Percentiles rank a stretch among this genome's conserved stretches.
phyloP scores from a whole-genome alignment of 2,329 filamentous ascomycete species.

The Thielaviopsis ethacetica region DNA sequence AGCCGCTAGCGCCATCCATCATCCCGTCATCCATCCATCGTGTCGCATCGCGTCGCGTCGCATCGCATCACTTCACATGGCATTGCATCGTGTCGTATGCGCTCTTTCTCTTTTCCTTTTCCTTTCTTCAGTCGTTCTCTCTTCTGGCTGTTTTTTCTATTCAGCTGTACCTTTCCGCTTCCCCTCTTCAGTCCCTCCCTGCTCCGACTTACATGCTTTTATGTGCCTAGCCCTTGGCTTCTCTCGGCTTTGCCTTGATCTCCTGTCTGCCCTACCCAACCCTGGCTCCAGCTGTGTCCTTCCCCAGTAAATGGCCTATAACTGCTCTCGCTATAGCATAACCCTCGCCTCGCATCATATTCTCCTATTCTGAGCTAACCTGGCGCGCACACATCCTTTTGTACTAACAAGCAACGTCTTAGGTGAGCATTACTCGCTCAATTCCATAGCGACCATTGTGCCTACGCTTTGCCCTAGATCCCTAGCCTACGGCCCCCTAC shows the following conservation, averaged over 20 bases:
- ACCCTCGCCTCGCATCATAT: background rate
- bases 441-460: slow-evolving; percentile 57
- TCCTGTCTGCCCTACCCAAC: too few species aligned
- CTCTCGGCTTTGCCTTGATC: too few species aligned
- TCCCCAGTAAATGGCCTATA: background rate
- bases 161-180: too few species aligned
- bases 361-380: background rate
- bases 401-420: slow-evolving; percentile 16
- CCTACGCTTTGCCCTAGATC: slow-evolving; percentile 62
- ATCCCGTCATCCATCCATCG: background rate
- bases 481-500: slow-evolving; percentile 51
- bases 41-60: background rate
- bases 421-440: slow-evolving; percentile 73
- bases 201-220: too few species aligned
- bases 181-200: too few species aligned
- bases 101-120: background rate
- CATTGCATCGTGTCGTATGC: background rate
- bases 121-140: background rate
- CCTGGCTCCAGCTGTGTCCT: too few species aligned
- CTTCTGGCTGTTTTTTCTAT: background rate
- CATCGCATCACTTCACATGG: background rate
- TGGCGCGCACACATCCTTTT: slow-evolving; percentile 13
- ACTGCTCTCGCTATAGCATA: background rate
- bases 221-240: too few species aligned
- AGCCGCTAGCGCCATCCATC: background rate